A percentile compares a stretch with the other conserved stretches of the same genome.
These are phyloP conservation scores for Ricinus communis DNA, from an alignment of 345 rosid species.

Conservation along the genomic window DNA sequence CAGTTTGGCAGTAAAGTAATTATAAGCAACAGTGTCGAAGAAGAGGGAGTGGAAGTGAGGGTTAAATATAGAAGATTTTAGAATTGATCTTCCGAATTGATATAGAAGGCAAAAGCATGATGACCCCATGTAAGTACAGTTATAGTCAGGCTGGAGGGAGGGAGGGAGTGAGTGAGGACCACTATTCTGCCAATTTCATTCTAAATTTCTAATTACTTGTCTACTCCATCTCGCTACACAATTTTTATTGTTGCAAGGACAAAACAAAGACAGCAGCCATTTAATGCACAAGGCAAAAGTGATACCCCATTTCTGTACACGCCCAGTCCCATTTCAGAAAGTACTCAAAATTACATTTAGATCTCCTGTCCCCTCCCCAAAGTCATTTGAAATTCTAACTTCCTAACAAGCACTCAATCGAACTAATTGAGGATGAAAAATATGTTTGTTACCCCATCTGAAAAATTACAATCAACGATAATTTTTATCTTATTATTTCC, in stretches of 20 bases:
- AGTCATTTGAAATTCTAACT: too few relatives aligned
- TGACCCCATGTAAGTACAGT: too few relatives aligned
- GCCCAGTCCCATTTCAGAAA: neutral
- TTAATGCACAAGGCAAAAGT: slow-evolving; percentile 20
- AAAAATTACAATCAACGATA: too few relatives aligned
- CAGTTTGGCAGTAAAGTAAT: too few relatives aligned
- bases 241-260: neutral
- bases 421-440: too few relatives aligned
- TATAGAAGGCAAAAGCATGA: neutral
- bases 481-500: too few relatives aligned
- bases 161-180: too few relatives aligned
- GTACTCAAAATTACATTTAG: neutral
- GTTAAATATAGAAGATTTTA: neutral
- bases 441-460: too few relatives aligned
- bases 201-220: neutral
- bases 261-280: neutral
- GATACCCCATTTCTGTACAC: neutral
- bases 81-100: neutral
- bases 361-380: neutral
- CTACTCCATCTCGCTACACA: neutral
- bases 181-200: slow-evolving; percentile 16
- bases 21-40: neutral
- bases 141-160: too few relatives aligned
- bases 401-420: too few relatives aligned
- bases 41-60: neutral